phyloP scores from a whole-genome alignment of 164 flowering plant genomes.

The Vitis riparia region DNA sequence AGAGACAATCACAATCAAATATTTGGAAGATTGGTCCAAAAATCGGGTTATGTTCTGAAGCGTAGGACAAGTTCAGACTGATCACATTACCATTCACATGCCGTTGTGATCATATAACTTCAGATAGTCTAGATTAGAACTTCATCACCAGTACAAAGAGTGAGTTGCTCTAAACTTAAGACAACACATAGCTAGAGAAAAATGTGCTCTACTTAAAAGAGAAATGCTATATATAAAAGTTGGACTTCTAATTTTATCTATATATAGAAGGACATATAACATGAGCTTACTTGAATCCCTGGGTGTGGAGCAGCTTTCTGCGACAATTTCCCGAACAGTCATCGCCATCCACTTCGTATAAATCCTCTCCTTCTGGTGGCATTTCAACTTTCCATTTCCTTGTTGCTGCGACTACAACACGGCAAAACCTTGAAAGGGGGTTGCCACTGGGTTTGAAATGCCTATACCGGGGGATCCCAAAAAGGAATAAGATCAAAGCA shows the following conservation, averaged over 20 bases:
- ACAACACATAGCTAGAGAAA: neutral
- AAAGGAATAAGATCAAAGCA: conserved; percentile 49
- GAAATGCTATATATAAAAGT: too few species aligned
- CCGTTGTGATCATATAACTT: too few species aligned
- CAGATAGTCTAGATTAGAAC: too few species aligned
- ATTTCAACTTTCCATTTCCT: conserved; percentile 46
- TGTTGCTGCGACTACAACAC: conserved; percentile 52
- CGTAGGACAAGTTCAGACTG: too few species aligned
- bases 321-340: conserved; percentile 17
- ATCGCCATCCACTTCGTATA: conserved; percentile 34
- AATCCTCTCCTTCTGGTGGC: conserved; percentile 15
- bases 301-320: conserved; percentile 48
- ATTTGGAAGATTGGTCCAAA: neutral
- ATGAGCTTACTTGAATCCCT: conserved; percentile 56
- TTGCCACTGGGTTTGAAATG: conserved; percentile 59
- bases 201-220: too few species aligned
- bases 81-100: too few species aligned
- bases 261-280: too few species aligned
- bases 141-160: too few species aligned
- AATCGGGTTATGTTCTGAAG: too few species aligned
- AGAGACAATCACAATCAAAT: neutral
- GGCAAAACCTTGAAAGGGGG: conserved; percentile 57
- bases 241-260: too few species aligned
- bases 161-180: too few species aligned
- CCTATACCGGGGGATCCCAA: conserved; percentile 55